Percentiles rank a stretch among this genome's conserved stretches.
These are phyloP conservation scores for Calonectria hawksworthii DNA, from an alignment of 2,329 filamentous ascomycete genomes.

Conservation along the genomic window DNA sequence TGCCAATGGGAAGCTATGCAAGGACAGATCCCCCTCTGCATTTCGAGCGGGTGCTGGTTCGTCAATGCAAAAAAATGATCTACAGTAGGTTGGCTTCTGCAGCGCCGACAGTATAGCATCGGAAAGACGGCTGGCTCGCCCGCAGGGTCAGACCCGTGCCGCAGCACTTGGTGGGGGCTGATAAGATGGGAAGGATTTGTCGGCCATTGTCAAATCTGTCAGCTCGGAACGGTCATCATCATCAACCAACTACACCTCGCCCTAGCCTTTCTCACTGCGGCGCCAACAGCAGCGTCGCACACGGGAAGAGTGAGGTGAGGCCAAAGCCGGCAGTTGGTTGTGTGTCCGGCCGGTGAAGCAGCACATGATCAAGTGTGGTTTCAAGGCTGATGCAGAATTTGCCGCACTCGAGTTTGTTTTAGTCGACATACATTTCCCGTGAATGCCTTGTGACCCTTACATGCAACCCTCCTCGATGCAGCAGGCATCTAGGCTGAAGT, in stretches of 20 bases:
- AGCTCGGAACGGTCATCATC: not conserved
- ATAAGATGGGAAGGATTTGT: not conserved
- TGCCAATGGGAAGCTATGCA: not conserved
- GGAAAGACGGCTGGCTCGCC: not conserved
- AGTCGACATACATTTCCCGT: not conserved
- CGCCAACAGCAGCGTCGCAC: not conserved
- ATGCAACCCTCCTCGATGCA: not conserved
- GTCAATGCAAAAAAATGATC: not conserved
- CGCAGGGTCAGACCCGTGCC: not conserved
- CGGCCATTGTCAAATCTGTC: not conserved
- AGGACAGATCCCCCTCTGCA: not conserved
- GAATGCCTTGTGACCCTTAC: not conserved
- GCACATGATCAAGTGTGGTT: not conserved
- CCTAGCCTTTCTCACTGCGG: not conserved
- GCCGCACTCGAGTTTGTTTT: not conserved
- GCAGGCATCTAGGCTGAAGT: not conserved
- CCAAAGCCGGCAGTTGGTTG: no score
- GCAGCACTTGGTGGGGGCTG: not conserved
- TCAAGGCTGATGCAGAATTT: not conserved
- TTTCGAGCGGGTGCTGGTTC: not conserved
- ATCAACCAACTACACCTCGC: not conserved
- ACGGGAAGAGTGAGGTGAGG: not conserved
- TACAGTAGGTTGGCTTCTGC: not conserved
- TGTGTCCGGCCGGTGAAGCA: not conserved
- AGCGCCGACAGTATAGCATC: not conserved